Base-by-base conservation (phyloP, 192 early-diverging fungal species). In the Coemansia sp. region DNA sequence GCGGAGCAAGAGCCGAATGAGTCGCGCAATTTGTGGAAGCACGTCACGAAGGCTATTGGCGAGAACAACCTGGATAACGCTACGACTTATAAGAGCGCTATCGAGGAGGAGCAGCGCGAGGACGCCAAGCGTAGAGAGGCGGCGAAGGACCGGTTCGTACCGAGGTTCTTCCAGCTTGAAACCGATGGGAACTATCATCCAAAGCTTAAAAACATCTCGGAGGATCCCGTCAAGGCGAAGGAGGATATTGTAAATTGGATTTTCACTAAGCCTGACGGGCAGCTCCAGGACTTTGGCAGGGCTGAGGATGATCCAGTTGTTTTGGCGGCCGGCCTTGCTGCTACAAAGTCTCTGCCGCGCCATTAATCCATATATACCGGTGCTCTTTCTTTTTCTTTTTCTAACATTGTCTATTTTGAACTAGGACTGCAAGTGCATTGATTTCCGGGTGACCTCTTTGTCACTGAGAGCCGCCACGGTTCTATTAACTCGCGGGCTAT, bases 1-100 rank as follows among this genome's bases (percentile, higher is more conserved):
- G 82, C 73, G 0, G 85, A 90, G 39, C 93, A 94, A 76, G 91
- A 92, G 59, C 67, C 80, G 24, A 91, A 91, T 67, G 95, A 98
- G 83, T 93, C 93, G 20, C 83, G 92, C 43, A 85, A 87, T 13
- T 67, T 93, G 60, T 94, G 93, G 93, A 82, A 82, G 58, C 71
- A 89, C 42, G 85, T 94, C 10, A 94, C 93, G 38, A 84, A 73
- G 34, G 91, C 89, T 9, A 76, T 94, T 31, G 73, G 62, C 35
- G 79, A 82, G 8, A 84, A 79, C 62, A 85, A 92, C 61, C 71
- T 91, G 72, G 86, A 91, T 23, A 58, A 79, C 13, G 93, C 93
- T 0, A 91, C 89, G 13, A 62, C 63, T 1, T 85, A 91, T 69
- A 94, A 94, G 63, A 73, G 67, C 10, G 80, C 72, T 0, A 89